Percentiles rank a stretch among this genome's conserved stretches.
These are phyloP conservation scores for Boletus patriciae DNA, from an alignment of 768 basidiomycete genomes.

Conservation along the genomic window DNA sequence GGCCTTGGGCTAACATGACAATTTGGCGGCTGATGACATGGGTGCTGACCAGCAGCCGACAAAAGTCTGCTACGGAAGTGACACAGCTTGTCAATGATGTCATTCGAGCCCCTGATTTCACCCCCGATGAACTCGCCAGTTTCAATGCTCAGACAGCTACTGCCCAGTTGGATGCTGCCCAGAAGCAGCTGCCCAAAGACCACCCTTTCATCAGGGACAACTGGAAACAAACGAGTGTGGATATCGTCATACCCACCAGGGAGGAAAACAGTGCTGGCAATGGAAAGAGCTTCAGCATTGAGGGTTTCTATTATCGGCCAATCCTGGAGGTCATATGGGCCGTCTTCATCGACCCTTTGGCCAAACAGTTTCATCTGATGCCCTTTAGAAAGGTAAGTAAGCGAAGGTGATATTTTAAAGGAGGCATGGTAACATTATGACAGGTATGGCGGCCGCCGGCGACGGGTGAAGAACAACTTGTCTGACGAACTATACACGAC, in stretches of 20 bases:
- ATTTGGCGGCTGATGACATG: slow-evolving; percentile 12
- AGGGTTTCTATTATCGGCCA: background rate
- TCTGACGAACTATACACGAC: background rate
- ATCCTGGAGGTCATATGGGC: background rate
- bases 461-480: too few relatives aligned
- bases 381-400: too few relatives aligned
- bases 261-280: background rate
- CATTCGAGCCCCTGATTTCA: background rate
- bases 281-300: background rate
- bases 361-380: background rate
- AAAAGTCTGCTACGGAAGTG: slow-evolving; percentile 2
- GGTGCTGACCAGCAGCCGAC: background rate
- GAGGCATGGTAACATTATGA: too few relatives aligned
- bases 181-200: background rate
- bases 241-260: background rate
- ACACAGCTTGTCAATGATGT: background rate
- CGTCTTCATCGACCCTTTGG: background rate
- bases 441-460: too few relatives aligned
- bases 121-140: too few relatives aligned
- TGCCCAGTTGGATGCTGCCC: background rate
- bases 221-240: background rate
- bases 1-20: slow-evolving; percentile 15
- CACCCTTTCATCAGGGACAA: background rate
- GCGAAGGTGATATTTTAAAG: too few relatives aligned
- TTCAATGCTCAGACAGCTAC: background rate